Conservation (phyloP, 2,329 filamentous ascomycete species). For the Geosmithia putterillii region DNA sequence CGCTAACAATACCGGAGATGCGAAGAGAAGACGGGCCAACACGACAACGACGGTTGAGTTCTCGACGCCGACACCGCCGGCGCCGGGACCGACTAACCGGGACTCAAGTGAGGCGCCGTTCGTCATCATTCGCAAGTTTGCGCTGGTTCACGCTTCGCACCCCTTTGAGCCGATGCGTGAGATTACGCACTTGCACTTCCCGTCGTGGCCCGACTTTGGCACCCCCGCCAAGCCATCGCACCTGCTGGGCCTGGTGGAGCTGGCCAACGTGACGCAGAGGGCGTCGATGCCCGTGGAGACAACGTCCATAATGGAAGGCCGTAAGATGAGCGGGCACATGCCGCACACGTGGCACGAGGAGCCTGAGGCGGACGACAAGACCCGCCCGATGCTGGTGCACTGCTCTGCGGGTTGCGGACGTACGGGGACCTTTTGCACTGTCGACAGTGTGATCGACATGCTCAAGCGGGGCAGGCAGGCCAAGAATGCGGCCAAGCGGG, state of each 20-base stretch:
- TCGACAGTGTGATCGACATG: constrained; percentile 94
- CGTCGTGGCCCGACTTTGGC: constrained; percentile 95
- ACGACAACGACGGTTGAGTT: constrained; percentile 34
- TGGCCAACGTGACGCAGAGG: constrained; percentile 65
- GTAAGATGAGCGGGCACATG: constrained; percentile 13
- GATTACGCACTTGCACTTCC: constrained; percentile 88
- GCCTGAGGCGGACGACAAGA: constrained; percentile 37
- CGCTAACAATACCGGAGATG: constrained; percentile 18
- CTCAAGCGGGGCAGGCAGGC: constrained; percentile 65
- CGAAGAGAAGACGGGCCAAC: constrained; percentile 37
- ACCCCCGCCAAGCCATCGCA: constrained; percentile 81
- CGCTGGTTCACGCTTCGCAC: constrained; percentile 60
- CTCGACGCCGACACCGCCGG: constrained; percentile 14
- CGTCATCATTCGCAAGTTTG: constrained; percentile 79
- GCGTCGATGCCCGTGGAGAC: constrained; percentile 37
- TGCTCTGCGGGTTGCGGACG: constrained; percentile 93
- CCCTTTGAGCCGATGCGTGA: constrained; percentile 83
- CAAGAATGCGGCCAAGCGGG: constrained; percentile 9
- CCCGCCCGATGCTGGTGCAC: constrained; percentile 76
- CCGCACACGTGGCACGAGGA: constrained; percentile 41
- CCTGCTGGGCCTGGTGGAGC: constrained; percentile 77
- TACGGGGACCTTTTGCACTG: constrained; percentile 92
- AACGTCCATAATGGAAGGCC: constrained; percentile 18
- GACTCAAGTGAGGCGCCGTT: constrained; percentile 47
- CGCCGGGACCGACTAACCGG: constrained; percentile 13